phyloP scores from a whole-genome alignment of 305 asterid species.

The Salvia sclarea region DNA sequence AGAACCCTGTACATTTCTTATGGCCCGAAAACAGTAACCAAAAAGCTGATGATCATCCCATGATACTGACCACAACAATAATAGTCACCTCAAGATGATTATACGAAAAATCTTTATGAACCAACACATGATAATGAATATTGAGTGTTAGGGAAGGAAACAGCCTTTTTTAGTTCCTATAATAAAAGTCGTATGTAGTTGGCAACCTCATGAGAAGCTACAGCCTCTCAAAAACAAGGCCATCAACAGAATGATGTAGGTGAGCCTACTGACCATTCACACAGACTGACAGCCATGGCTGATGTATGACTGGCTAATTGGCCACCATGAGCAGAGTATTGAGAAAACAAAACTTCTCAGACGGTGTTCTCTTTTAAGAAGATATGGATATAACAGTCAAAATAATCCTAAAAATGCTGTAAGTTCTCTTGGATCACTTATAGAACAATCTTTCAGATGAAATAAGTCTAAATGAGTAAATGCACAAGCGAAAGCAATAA shows the following conservation, averaged over 20 bases:
- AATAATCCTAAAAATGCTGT: not conserved
- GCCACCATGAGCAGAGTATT: conserved; percentile 39
- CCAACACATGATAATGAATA: not conserved
- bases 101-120: not conserved
- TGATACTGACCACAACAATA: not conserved
- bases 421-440: not conserved
- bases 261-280: conserved; percentile 58
- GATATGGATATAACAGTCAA: not conserved
- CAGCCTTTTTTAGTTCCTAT: not conserved
- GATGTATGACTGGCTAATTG: conserved; percentile 56
- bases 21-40: conserved; percentile 1
- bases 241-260: conserved; percentile 46
- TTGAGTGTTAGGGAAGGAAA: not conserved
- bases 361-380: not conserved
- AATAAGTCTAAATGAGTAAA: not conserved
- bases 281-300: conserved; percentile 43
- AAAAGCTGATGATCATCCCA: not conserved
- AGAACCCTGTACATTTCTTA: conserved; percentile 13
- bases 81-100: not conserved
- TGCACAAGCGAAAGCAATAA: not conserved
- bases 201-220: conserved; percentile 30
- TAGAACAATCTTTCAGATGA: not conserved
- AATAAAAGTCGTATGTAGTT: conserved; percentile 31
- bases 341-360: not conserved
- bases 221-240: conserved; percentile 32